Conservation (phyloP, 140 eudicot species). For the Bidens hawaiensis region DNA sequence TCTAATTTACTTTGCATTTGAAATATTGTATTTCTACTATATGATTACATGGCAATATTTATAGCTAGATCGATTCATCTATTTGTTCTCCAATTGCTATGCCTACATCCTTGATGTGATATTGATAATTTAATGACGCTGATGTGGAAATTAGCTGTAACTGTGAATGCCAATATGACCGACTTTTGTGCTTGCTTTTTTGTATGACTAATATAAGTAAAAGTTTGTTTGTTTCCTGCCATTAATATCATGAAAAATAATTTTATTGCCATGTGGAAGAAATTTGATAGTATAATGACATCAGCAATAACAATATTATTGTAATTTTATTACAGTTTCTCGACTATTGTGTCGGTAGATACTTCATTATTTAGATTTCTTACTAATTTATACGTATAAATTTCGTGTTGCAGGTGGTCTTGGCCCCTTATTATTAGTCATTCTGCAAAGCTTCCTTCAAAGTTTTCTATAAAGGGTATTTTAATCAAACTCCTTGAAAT, state of each 20-base stretch:
- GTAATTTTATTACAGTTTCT: background rate
- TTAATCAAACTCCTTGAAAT: background rate
- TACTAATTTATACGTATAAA: background rate
- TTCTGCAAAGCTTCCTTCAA: background rate
- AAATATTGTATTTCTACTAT: background rate
- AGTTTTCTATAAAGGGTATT: slow-evolving; percentile 2
- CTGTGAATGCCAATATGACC: slow-evolving; percentile 11
- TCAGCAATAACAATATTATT: slow-evolving; percentile 18
- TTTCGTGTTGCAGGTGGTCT: slow-evolving; percentile 11
- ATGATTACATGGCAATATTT: slow-evolving; percentile 3
- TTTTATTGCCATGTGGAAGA: slow-evolving; percentile 9
- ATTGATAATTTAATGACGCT: background rate
- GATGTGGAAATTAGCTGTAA: slow-evolving; percentile 18
- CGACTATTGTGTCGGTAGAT: background rate
- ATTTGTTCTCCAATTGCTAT: background rate
- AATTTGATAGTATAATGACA: slow-evolving; percentile 14
- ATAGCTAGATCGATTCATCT: background rate
- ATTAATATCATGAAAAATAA: background rate
- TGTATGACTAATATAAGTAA: slow-evolving; percentile 10
- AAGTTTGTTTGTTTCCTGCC: slow-evolving; percentile 1
- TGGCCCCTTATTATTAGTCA: background rate
- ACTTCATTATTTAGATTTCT: background rate
- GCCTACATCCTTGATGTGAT: background rate
- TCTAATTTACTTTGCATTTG: background rate
- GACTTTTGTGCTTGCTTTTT: slow-evolving; percentile 3